Percentiles rank a stretch among this genome's conserved stretches.
Conservation (phyloP, 768 basidiomycete species). For the Rhizopogon vinicolor region DNA sequence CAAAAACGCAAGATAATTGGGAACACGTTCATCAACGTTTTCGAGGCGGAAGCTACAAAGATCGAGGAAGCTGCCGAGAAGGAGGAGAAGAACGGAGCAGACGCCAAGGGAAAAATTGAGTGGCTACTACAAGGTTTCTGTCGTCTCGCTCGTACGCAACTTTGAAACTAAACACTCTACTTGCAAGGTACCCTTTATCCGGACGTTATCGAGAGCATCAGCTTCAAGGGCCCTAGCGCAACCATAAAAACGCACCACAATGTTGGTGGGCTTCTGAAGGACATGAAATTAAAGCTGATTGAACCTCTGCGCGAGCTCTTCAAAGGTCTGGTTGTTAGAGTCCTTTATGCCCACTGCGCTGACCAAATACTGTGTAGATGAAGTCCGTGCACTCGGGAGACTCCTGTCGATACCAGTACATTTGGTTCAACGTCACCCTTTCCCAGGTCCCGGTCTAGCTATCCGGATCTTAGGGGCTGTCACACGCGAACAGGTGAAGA, state of each 20-base stretch:
- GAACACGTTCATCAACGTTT: constrained; percentile 97
- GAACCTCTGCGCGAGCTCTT: constrained; percentile 97
- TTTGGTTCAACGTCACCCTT: constrained; percentile 94
- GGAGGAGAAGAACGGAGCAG: constrained; percentile 63
- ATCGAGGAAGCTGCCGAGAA: constrained; percentile 79
- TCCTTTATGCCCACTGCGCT: not conserved
- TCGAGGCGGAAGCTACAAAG: constrained; percentile 90
- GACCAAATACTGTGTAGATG: constrained; percentile 50
- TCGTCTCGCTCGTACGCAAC: too few relatives aligned
- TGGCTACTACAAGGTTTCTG: constrained; percentile 73
- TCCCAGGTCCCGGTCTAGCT: constrained; percentile 97
- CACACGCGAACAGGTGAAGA: constrained; percentile 86
- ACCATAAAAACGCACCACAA: constrained; percentile 99
- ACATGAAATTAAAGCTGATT: constrained; percentile 99
- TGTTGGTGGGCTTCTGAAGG: constrained; percentile 90
- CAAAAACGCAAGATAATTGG: constrained; percentile 97
- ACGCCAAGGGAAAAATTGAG: constrained; percentile 86
- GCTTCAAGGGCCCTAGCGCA: constrained; percentile 97
- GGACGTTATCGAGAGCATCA: constrained; percentile 98
- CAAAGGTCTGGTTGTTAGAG: constrained; percentile 63
- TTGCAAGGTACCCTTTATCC: constrained; percentile 85
- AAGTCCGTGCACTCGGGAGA: constrained; percentile 90
- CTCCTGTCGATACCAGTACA: constrained; percentile 88
- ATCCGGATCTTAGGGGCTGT: constrained; percentile 98
- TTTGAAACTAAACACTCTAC: too few relatives aligned